Evolutionary conservation across 1,139 yeast genomes (phyloP).

Genomic region (Meyerozyma elateridarum): DNA sequence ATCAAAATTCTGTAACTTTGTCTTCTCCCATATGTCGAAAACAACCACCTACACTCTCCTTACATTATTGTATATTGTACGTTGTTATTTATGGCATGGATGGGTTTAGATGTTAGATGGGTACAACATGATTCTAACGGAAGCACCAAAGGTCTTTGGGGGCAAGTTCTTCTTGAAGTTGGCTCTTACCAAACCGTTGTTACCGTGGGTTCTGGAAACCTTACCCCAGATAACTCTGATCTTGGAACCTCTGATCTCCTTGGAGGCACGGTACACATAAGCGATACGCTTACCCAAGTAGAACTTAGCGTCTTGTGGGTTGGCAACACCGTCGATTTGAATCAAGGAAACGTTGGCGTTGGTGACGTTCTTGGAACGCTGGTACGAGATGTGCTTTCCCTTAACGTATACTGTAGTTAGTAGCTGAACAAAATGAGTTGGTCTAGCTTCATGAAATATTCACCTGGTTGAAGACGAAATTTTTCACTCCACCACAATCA

Average conservation of each 20-base stretch:
- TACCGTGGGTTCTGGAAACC: constrained; percentile 98
- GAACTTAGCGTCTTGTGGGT: constrained; percentile 93
- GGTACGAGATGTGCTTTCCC: constrained; percentile 99
- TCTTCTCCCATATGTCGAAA: constrained; percentile 2
- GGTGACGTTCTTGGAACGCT: constrained; percentile 97
- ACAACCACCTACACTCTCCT: constrained; percentile 6
- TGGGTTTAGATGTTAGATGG: constrained; percentile 93
- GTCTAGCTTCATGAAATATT: not conserved
- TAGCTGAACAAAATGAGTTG: constrained; percentile 16
- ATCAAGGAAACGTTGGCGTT: constrained; percentile 97
- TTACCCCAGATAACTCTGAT: constrained; percentile 99
- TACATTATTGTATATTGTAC: constrained; percentile 24
- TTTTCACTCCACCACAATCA: not conserved
- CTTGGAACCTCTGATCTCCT: constrained; percentile 98
- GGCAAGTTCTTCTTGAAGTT: constrained; percentile 99
- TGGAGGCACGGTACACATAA: constrained; percentile 97
- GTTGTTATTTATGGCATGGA: constrained; percentile 4
- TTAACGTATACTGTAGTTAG: constrained; percentile 92
- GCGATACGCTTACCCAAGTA: constrained; percentile 99
- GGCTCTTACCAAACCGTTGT: constrained; percentile 98
- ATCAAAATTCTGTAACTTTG: not conserved
- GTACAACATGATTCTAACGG: constrained; percentile 99
- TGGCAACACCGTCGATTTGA: constrained; percentile 92
- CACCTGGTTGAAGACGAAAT: not conserved
- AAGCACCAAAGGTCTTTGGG: constrained; percentile 99